Evolutionary conservation across 768 basidiomycete genomes (phyloP).

Genomic region (Psilocybe subaeruginosa): DNA sequence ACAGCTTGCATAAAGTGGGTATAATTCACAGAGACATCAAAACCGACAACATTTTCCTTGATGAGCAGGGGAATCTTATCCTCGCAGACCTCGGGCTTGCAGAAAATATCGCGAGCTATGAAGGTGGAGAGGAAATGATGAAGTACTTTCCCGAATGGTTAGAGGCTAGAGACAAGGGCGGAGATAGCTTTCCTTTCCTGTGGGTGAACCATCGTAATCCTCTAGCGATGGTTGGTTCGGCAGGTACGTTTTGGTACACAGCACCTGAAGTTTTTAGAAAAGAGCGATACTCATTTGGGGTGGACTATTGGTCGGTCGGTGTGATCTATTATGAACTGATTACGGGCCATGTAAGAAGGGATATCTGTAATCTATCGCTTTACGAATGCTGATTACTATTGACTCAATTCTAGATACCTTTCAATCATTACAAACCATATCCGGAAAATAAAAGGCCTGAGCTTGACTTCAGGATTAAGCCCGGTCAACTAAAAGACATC

Average conservation of each 20-base stretch:
- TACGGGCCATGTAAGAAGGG: constrained; percentile 49
- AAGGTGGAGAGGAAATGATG: constrained; percentile 28
- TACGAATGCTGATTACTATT: background rate
- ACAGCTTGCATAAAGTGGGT: constrained; percentile 33
- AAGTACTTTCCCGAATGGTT: constrained; percentile 31
- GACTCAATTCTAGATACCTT: constrained; percentile 23
- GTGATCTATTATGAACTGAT: constrained; percentile 76
- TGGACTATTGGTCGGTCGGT: constrained; percentile 82
- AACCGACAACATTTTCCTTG: constrained; percentile 37
- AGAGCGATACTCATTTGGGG: constrained; percentile 34
- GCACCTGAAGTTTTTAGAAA: constrained; percentile 36
- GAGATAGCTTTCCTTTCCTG: constrained; percentile 29
- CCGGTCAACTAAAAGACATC: constrained; percentile 26
- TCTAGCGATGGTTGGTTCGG: constrained; percentile 24
- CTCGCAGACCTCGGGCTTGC: constrained; percentile 39
- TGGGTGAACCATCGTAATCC: constrained; percentile 27
- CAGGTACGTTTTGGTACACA: constrained; percentile 36
- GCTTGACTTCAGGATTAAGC: constrained; percentile 25
- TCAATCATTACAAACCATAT: constrained; percentile 25
- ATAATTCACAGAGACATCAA: constrained; percentile 41
- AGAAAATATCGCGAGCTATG: constrained; percentile 29
- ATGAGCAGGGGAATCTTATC: constrained; percentile 32
- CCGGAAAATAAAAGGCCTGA: constrained; percentile 25
- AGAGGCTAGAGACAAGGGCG: constrained; percentile 24
- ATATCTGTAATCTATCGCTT: background rate